Evolutionary conservation across 2,329 filamentous ascomycete species (phyloP).

Genomic region (Penicillium sp.): DNA sequence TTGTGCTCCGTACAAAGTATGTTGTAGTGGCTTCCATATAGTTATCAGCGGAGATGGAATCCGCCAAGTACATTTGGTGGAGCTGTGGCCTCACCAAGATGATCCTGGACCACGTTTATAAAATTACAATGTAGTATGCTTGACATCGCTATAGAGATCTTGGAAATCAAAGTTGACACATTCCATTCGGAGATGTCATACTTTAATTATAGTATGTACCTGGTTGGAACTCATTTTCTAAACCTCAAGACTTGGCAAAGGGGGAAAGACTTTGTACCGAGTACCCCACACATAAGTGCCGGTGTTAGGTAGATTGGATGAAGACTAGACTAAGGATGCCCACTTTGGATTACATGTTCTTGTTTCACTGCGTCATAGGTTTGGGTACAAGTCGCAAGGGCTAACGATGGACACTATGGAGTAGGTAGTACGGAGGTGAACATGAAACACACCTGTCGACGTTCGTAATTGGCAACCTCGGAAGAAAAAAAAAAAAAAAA

Average conservation of each 20-base stretch:
- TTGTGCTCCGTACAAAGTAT: neutral
- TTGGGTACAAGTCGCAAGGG: constrained; percentile 15
- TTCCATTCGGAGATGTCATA: neutral
- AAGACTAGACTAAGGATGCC: neutral
- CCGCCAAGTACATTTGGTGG: neutral
- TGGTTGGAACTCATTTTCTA: neutral
- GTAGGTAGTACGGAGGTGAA: neutral
- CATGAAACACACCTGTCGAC: neutral
- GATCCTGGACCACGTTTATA: neutral
- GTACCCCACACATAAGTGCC: constrained; percentile 1
- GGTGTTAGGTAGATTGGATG: neutral
- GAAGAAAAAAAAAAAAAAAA: constrained; percentile 12
- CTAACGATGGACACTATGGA: neutral
- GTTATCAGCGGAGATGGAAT: neutral
- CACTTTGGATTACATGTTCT: too few relatives aligned
- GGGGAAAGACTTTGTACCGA: neutral
- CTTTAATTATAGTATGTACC: neutral
- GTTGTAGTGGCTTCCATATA: neutral
- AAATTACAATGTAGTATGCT: neutral
- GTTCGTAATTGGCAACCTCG: constrained; percentile 14
- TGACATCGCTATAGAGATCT: neutral
- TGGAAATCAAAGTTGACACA: neutral
- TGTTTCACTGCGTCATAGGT: constrained; percentile 13
- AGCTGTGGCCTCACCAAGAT: neutral
- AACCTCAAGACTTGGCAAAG: neutral